A percentile compares a stretch with the other conserved stretches of the same genome.
These are phyloP conservation scores for Monosporascus sp. DNA, from an alignment of 2,329 filamentous ascomycete species.

Conservation along the genomic window DNA sequence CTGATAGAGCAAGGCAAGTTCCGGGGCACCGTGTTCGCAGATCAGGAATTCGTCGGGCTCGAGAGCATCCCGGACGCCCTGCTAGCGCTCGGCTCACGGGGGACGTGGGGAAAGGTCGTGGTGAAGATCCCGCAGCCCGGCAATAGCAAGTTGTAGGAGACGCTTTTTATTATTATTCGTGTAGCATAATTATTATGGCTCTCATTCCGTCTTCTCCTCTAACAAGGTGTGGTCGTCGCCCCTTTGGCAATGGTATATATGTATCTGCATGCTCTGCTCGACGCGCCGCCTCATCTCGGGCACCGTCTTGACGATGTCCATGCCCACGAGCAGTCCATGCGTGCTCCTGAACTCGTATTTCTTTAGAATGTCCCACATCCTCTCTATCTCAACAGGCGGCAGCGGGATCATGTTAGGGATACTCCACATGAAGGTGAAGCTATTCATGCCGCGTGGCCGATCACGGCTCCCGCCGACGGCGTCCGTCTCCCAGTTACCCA, in stretches of 20 bases:
- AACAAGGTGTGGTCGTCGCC: conserved; percentile 37
- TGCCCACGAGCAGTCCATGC: conserved; percentile 61
- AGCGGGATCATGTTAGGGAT: conserved; percentile 73
- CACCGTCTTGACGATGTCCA: conserved; percentile 51
- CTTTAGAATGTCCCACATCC: conserved; percentile 67
- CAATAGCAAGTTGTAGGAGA: conserved; percentile 48
- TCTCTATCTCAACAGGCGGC: conserved; percentile 53
- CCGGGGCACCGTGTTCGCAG: conserved; percentile 74
- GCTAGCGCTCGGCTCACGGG: conserved; percentile 69
- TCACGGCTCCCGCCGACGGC: conserved; percentile 30
- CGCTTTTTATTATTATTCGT: background rate
- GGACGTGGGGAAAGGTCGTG: conserved; percentile 95
- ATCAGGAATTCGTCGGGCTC: conserved; percentile 76
- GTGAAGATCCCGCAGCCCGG: conserved; percentile 72
- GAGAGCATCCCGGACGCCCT: conserved; percentile 75
- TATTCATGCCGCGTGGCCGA: conserved; percentile 42
- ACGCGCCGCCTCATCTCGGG: conserved; percentile 57
- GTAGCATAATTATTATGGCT: background rate
- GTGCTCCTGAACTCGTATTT: conserved; percentile 59
- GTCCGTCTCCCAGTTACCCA: conserved; percentile 43
- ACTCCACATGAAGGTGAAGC: conserved; percentile 71
- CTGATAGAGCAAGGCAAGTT: conserved; percentile 77
- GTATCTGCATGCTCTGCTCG: conserved; percentile 73
- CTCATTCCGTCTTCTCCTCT: conserved; percentile 15
- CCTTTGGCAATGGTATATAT: conserved; percentile 48